These are phyloP conservation scores for Podospora conica DNA, from an alignment of 495 filamentous ascomycete species.

Conservation along the genomic window DNA sequence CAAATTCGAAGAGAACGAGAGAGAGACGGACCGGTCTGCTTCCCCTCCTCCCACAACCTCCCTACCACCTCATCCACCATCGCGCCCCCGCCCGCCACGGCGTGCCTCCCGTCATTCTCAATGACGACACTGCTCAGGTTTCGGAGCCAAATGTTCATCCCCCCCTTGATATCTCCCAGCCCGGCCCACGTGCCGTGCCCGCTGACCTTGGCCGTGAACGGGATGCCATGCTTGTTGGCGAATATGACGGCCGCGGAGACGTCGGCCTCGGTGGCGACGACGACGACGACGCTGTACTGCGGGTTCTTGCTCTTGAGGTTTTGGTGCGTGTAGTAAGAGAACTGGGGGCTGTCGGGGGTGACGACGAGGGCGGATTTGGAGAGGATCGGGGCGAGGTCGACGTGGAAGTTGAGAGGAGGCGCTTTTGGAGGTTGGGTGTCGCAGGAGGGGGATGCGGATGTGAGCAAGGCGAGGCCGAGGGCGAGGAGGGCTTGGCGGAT, in stretches of 20 bases:
- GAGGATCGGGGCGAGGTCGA: slow-evolving; percentile 1
- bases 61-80: slow-evolving; percentile 23
- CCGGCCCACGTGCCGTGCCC: slow-evolving; percentile 38
- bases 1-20: not conserved
- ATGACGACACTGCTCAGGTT: slow-evolving; percentile 39
- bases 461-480: not conserved
- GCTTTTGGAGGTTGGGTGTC: not conserved
- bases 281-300: slow-evolving; percentile 26
- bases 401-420: not conserved
- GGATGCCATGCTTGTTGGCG: slow-evolving; percentile 38
- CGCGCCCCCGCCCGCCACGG: slow-evolving; percentile 44
- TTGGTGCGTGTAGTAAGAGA: slow-evolving; percentile 3
- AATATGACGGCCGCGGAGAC: slow-evolving; percentile 41
- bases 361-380: not conserved
- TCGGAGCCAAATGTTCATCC: slow-evolving; percentile 41
- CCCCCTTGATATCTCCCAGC: slow-evolving; percentile 36
- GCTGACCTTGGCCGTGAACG: slow-evolving; percentile 44
- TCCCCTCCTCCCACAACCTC: slow-evolving; percentile 27
- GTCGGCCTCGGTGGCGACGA: slow-evolving; percentile 44
- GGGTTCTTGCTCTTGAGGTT: slow-evolving; percentile 3
- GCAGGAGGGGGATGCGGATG: not conserved
- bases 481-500: not conserved
- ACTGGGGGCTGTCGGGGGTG: slow-evolving; percentile 2
- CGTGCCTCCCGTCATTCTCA: slow-evolving; percentile 32
- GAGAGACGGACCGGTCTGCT: slow-evolving; percentile 23